A percentile compares a stretch with the other conserved stretches of the same genome.
phyloP scores from a whole-genome alignment of 306 rosid species.

The Medicago truncatula region DNA sequence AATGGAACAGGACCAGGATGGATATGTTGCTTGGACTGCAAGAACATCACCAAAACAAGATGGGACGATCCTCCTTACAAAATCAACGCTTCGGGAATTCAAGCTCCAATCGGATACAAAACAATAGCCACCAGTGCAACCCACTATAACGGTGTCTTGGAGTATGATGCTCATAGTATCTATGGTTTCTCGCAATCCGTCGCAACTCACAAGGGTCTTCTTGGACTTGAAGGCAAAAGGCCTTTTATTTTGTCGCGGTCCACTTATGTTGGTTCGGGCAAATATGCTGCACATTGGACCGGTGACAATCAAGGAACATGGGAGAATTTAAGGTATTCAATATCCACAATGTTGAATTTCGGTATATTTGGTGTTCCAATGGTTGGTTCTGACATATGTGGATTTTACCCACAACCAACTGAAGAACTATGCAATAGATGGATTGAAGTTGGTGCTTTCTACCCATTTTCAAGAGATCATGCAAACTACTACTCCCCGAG shows the following conservation, averaged over 20 bases:
- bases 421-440: constrained; percentile 98
- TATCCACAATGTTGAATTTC: constrained; percentile 87
- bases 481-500: constrained; percentile 91
- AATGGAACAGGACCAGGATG: constrained; percentile 81
- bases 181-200: constrained; percentile 86
- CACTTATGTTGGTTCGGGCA: constrained; percentile 87
- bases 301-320: constrained; percentile 94
- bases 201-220: constrained; percentile 90
- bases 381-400: constrained; percentile 98
- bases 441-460: constrained; percentile 98
- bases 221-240: constrained; percentile 78
- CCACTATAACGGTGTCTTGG: constrained; percentile 89
- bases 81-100: constrained; percentile 86
- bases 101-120: constrained; percentile 82
- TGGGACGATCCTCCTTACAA: constrained; percentile 99
- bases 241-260: constrained; percentile 90
- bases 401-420: constrained; percentile 89
- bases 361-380: constrained; percentile 97
- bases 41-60: constrained; percentile 77
- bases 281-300: constrained; percentile 97
- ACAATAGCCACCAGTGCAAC: constrained; percentile 94
- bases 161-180: constrained; percentile 94
- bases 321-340: constrained; percentile 85
- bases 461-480: constrained; percentile 96
- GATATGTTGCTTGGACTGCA: constrained; percentile 94